Conservation (phyloP, 805 yeast genomes). For the Candida xiaguanensis region DNA sequence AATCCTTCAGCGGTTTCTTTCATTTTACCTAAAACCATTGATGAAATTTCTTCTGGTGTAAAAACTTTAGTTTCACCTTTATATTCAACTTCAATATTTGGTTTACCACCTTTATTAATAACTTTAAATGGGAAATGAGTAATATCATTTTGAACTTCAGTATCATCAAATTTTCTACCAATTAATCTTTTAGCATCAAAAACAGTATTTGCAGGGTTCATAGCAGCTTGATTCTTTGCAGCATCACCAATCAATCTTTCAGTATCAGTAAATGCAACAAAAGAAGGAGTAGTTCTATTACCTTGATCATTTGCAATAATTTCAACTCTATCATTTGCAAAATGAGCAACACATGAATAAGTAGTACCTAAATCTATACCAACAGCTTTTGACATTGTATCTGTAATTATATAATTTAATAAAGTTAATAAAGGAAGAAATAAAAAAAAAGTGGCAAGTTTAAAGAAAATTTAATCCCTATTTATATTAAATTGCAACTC, state of each 20-base stretch:
- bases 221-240: constrained; percentile 97
- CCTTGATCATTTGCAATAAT: constrained; percentile 97
- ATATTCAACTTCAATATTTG: constrained; percentile 80
- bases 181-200: constrained; percentile 95
- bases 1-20: constrained; percentile 90
- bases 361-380: constrained; percentile 98
- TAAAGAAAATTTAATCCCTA: not conserved
- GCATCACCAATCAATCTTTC: constrained; percentile 97
- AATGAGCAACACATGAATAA: constrained; percentile 88
- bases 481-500: constrained; percentile 1
- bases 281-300: constrained; percentile 96
- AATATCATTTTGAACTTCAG: constrained; percentile 72
- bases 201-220: constrained; percentile 91
- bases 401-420: not conserved
- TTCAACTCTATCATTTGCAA: constrained; percentile 77
- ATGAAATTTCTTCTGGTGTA: constrained; percentile 92
- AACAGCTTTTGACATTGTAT: constrained; percentile 31
- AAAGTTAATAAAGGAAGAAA: not conserved
- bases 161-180: constrained; percentile 75
- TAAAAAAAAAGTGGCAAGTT: not conserved
- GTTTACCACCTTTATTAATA: constrained; percentile 77
- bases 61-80: constrained; percentile 83
- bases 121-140: constrained; percentile 90
- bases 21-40: constrained; percentile 91
- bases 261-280: constrained; percentile 92